These are phyloP conservation scores for Citrus unshiu DNA, from an alignment of 345 rosid genomes.

Conservation along the genomic window DNA sequence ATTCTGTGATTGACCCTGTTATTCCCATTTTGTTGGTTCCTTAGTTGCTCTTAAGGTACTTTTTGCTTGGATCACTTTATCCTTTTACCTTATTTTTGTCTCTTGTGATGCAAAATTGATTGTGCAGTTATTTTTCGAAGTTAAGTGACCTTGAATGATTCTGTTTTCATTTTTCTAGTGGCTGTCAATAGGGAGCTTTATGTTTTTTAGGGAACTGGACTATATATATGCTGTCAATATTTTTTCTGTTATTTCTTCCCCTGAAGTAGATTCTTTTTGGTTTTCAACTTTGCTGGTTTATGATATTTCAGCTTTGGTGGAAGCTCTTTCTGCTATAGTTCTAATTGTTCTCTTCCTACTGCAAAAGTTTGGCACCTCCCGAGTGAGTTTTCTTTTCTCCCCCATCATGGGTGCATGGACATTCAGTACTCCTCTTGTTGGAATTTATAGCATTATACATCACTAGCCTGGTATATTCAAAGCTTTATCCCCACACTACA, in stretches of 20 bases:
- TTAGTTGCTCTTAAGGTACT: not conserved
- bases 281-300: slow-evolving; percentile 7
- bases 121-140: not conserved
- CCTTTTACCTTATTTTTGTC: too few species aligned
- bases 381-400: slow-evolving; percentile 82
- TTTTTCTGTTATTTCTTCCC: not conserved
- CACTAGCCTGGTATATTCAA: slow-evolving; percentile 68
- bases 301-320: slow-evolving; percentile 62
- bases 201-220: not conserved
- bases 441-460: slow-evolving; percentile 65
- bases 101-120: too few species aligned
- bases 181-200: not conserved
- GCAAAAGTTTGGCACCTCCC: slow-evolving; percentile 80
- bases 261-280: not conserved
- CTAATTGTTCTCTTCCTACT: slow-evolving; percentile 65
- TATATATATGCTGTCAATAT: not conserved
- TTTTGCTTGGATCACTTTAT: too few species aligned
- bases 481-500: slow-evolving; percentile 76
- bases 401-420: slow-evolving; percentile 92
- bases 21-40: not conserved
- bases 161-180: not conserved
- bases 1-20: not conserved
- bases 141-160: not conserved
- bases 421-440: slow-evolving; percentile 64
- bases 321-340: slow-evolving; percentile 66